Evolutionary conservation across 192 early-diverging fungal genomes (phyloP).

Genomic region (Entomortierella beljakovae): DNA sequence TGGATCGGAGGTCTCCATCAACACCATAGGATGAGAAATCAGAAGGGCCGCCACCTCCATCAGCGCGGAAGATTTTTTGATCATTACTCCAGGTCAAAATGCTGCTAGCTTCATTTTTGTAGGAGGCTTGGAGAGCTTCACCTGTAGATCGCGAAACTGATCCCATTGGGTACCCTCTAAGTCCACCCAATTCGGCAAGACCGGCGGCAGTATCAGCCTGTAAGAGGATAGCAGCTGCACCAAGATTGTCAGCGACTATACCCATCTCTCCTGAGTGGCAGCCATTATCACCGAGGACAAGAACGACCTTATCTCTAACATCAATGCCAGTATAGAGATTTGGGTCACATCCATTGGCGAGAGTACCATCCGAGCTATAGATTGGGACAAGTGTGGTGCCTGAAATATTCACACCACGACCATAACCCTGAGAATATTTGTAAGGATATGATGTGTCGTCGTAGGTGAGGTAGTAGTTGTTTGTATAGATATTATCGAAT

Average conservation of each 20-base stretch:
- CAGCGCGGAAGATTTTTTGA: constrained; percentile 1
- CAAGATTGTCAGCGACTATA: constrained; percentile 4
- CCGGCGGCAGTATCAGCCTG: constrained; percentile 46
- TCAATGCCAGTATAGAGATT: constrained; percentile 4
- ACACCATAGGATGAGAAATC: constrained; percentile 80
- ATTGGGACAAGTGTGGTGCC: constrained; percentile 40
- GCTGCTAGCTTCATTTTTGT: constrained; percentile 28
- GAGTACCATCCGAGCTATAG: constrained; percentile 19
- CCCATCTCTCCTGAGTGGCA: constrained; percentile 55
- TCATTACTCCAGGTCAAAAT: constrained; percentile 11
- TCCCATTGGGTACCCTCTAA: constrained; percentile 34
- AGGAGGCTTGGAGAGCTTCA: constrained; percentile 35
- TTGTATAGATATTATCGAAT: constrained; percentile 57
- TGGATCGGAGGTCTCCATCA: constrained; percentile 71
- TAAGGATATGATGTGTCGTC: constrained; percentile 8
- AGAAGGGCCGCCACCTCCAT: constrained; percentile 68
- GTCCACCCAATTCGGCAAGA: constrained; percentile 21
- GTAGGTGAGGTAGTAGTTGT: constrained; percentile 33
- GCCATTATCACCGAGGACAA: constrained; percentile 23
- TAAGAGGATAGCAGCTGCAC: constrained; percentile 29
- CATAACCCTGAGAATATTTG: constrained; percentile 8
- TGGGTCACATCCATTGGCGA: constrained; percentile 28
- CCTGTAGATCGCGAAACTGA: constrained; percentile 41
- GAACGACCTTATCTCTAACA: constrained; percentile 34
- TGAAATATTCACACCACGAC: constrained; percentile 42